phyloP scores from a whole-genome alignment of 2,329 filamentous ascomycete genomes.

The Xylaria sp. region DNA sequence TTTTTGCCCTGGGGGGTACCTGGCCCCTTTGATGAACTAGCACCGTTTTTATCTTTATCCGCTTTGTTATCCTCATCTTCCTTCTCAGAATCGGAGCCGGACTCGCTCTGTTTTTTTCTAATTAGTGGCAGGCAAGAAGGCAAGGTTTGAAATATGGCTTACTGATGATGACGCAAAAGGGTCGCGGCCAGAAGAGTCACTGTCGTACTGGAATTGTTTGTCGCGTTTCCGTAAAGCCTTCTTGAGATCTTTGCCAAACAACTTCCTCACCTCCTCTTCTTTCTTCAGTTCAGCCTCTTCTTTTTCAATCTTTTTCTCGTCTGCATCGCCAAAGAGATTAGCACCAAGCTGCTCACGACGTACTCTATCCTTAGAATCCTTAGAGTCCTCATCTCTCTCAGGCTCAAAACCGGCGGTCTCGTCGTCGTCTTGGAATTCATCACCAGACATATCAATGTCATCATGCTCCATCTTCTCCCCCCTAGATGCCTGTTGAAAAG shows the following conservation, averaged over 20 bases:
- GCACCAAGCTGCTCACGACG: conserved; percentile 86
- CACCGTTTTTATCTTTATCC: conserved; percentile 57
- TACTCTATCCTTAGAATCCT: conserved; percentile 76
- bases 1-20: conserved; percentile 65
- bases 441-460: conserved; percentile 73
- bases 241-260: conserved; percentile 79
- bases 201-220: conserved; percentile 86
- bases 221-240: conserved; percentile 88
- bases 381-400: conserved; percentile 84
- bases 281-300: conserved; percentile 76
- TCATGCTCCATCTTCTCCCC: conserved; percentile 76
- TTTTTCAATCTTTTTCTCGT: conserved; percentile 78
- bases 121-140: conserved; percentile 40
- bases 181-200: conserved; percentile 67
- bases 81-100: conserved; percentile 59
- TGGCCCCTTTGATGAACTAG: conserved; percentile 74
- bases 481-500: conserved; percentile 69
- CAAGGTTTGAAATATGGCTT: conserved; percentile 50
- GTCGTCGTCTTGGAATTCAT: conserved; percentile 89
- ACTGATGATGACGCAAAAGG: conserved; percentile 63
- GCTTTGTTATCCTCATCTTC: conserved; percentile 56
- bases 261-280: conserved; percentile 75
- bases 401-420: conserved; percentile 79
- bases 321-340: conserved; percentile 79
- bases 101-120: conserved; percentile 45